Evolutionary conservation across 495 filamentous ascomycete species (phyloP).

Genomic region (Podospora appendiculata): DNA sequence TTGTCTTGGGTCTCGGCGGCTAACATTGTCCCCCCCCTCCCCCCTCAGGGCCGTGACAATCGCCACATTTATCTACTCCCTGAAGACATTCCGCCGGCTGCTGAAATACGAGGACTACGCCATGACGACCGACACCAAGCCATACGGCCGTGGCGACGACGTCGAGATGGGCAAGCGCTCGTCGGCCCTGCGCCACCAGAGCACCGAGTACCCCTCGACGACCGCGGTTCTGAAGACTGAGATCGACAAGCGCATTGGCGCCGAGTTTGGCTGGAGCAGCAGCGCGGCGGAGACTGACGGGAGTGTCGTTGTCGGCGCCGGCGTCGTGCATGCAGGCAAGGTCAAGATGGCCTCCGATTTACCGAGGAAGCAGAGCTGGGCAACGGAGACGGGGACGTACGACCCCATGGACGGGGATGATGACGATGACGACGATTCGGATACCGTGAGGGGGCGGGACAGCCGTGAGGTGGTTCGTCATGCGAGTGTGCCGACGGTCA

Average conservation of each 20-base stretch:
- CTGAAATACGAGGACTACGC: slow-evolving; percentile 37
- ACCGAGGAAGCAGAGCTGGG: slow-evolving; percentile 14
- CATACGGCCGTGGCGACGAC: not conserved
- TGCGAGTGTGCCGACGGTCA: slow-evolving; percentile 6
- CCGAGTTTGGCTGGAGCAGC: slow-evolving; percentile 32
- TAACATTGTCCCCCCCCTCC: too few relatives aligned
- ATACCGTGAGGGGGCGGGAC: not conserved
- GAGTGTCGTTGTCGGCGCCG: slow-evolving; percentile 12
- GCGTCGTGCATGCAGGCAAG: slow-evolving; percentile 13
- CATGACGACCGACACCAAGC: slow-evolving; percentile 9
- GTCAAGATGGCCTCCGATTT: not conserved
- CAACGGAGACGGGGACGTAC: slow-evolving; percentile 13
- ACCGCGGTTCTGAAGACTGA: slow-evolving; percentile 13
- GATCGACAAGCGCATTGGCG: slow-evolving; percentile 26
- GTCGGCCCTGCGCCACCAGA: not conserved
- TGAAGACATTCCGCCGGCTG: slow-evolving; percentile 31
- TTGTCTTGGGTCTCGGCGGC: not conserved
- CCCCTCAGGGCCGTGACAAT: slow-evolving; percentile 22
- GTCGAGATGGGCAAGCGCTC: not conserved
- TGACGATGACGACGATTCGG: slow-evolving; percentile 6
- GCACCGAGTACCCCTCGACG: slow-evolving; percentile 6
- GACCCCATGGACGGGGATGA: not conserved
- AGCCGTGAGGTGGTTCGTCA: not conserved
- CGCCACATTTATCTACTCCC: slow-evolving; percentile 28
- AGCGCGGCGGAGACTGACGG: not conserved